Base-by-base conservation (phyloP, 306 rosid species). In the Rosa lucieae region DNA sequence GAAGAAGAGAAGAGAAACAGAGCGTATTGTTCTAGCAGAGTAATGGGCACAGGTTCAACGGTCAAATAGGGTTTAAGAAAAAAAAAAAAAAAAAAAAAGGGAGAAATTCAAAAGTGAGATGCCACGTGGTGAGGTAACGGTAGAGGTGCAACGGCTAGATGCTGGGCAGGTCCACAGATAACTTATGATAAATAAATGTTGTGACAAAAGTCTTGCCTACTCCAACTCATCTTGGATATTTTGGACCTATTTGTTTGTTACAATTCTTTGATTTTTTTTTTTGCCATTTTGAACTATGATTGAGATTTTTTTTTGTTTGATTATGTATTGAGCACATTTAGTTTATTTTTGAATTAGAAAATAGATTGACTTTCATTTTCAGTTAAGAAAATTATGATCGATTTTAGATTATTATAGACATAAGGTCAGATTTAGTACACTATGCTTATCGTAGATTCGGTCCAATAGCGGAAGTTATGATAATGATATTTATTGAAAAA, bases 91-190 rank as follows among this genome's bases (percentile, higher is more conserved):
- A 5, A 52, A 52, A 32, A 80, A 83, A 47, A 71, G 1, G 23
- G 39, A 10, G 72, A 20, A 21, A 26, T 80, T 86, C 70, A 85
- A 72, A 73, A 58, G 69, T 35, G 23, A 7, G 12, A 10, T 78
- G 84, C 62, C 79, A 84, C 77, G 67, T 77, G 4, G 55, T 72
- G 72, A 78, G 74, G 70, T 65, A 58, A 17, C 59, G 86, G 79
- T 14, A 20, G 71, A 46, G 82, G 73, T 67, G 58, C 70, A 92
- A 92, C 93, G 94, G 94, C 86, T 92, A 87, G 70, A 80, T 77
- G 53, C 5, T 65, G 78, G 73, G 68, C 43, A 77, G 74, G 81
- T 63, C 80, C 84, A 76, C 80, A 14, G 51, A 58, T 14, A 32
- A n/a, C 40, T 43, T 74, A 82, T 79, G 14, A 67, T n/a, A 26